phyloP scores from a whole-genome alignment of 2,329 filamentous ascomycete genomes.

The Penicillium sp. region DNA sequence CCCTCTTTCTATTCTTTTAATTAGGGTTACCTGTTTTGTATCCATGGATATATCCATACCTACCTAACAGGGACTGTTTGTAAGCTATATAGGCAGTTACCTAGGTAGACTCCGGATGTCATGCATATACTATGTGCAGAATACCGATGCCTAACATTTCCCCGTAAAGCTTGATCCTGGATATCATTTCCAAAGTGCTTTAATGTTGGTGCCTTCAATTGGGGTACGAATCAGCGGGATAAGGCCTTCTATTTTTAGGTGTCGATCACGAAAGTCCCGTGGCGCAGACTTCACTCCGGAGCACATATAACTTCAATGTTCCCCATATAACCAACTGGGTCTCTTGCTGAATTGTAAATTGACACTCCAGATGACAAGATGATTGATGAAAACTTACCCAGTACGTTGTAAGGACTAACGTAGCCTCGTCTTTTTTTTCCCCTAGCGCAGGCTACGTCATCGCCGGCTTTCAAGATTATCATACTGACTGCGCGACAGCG shows the following conservation, averaged over 20 bases:
- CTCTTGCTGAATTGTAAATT: neutral
- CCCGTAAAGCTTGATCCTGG: neutral
- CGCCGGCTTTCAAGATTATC: slow-evolving; percentile 2
- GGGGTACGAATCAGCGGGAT: slow-evolving; percentile 2
- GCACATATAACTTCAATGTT: slow-evolving; percentile 7
- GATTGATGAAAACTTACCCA: slow-evolving; percentile 93
- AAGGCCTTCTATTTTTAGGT: slow-evolving; percentile 21
- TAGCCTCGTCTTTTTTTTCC: neutral
- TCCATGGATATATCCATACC: too few relatives aligned
- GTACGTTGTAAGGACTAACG: slow-evolving; percentile 48
- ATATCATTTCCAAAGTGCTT: neutral
- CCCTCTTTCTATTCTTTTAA: too few relatives aligned
- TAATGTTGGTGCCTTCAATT: slow-evolving; percentile 3
- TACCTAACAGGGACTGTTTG: too few relatives aligned
- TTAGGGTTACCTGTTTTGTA: too few relatives aligned
- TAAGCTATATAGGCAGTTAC: neutral
- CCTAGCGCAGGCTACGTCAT: slow-evolving; percentile 13
- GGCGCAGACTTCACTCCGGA: slow-evolving; percentile 12
- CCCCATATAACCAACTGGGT: neutral
- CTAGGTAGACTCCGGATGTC: neutral
- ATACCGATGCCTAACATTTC: neutral
- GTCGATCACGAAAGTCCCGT: slow-evolving; percentile 18
- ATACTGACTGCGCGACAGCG: slow-evolving; percentile 36
- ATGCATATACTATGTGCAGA: neutral
- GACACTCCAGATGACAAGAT: slow-evolving; percentile 47